These are phyloP conservation scores for Colletotrichum abscissum DNA, from an alignment of 2,329 filamentous ascomycete species.

Conservation along the genomic window DNA sequence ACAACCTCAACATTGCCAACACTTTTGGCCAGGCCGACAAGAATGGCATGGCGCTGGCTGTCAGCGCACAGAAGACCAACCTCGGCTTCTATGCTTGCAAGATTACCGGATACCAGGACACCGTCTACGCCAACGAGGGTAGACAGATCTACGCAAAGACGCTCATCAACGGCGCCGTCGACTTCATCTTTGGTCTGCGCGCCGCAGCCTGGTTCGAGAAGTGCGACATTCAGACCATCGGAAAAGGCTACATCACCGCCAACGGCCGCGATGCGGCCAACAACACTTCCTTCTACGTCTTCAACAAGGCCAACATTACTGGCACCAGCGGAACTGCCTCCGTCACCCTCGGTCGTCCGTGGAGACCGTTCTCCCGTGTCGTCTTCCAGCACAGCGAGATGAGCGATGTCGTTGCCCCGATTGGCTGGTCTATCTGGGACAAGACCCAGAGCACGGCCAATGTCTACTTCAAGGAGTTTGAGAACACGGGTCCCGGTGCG, in stretches of 20 bases:
- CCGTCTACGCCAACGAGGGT: conserved; percentile 61
- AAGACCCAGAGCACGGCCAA: conserved; percentile 51
- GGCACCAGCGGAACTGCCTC: conserved; percentile 44
- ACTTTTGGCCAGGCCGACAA: conserved; percentile 58
- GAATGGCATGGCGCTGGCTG: conserved; percentile 63
- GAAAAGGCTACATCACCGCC: conserved; percentile 58
- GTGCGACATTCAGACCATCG: conserved; percentile 59
- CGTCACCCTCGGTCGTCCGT: conserved; percentile 64
- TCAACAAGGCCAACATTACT: conserved; percentile 59
- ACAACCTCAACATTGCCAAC: conserved; percentile 50
- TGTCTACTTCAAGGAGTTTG: conserved; percentile 63
- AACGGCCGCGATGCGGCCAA: conserved; percentile 54
- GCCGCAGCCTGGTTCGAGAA: conserved; percentile 66
- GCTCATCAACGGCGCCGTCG: conserved; percentile 66
- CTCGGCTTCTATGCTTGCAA: conserved; percentile 60
- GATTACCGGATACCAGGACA: conserved; percentile 67
- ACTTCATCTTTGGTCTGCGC: conserved; percentile 70
- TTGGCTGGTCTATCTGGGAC: conserved; percentile 63
- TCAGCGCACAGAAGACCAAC: conserved; percentile 59
- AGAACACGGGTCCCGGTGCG: conserved; percentile 62
- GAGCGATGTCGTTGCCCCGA: conserved; percentile 59
- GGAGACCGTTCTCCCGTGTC: conserved; percentile 61
- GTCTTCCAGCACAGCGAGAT: conserved; percentile 61
- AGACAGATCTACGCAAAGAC: conserved; percentile 64
- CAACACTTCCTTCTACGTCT: conserved; percentile 56